Evolutionary conservation across 2,329 filamentous ascomycete species (phyloP).

Genomic region (Clonostachys sp.): DNA sequence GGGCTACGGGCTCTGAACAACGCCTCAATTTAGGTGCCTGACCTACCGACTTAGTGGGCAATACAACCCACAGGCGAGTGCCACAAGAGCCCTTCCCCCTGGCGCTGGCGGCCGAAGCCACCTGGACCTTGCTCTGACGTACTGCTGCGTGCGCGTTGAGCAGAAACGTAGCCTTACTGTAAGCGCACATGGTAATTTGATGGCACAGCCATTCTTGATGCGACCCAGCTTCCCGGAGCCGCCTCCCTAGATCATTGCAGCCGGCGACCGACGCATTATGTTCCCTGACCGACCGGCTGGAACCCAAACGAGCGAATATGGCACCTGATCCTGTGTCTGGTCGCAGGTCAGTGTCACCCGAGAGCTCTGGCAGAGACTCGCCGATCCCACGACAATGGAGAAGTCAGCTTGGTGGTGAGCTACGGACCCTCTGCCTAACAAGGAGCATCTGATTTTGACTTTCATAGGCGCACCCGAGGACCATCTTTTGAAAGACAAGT

Average conservation of each 20-base stretch:
- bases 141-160: too few relatives aligned
- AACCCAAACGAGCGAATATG: slow-evolving; percentile 39
- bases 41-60: too few relatives aligned
- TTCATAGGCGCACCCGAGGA: slow-evolving; percentile 37
- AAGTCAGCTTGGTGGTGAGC: slow-evolving; percentile 65
- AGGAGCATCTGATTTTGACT: slow-evolving; percentile 6
- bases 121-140: too few relatives aligned
- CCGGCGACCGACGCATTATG: slow-evolving; percentile 8
- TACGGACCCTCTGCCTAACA: background rate
- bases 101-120: too few relatives aligned
- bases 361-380: slow-evolving; percentile 78
- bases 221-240: too few relatives aligned
- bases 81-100: too few relatives aligned
- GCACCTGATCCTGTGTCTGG: slow-evolving; percentile 55
- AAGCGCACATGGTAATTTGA: background rate
- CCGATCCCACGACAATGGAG: slow-evolving; percentile 73
- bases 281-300: slow-evolving; percentile 8
- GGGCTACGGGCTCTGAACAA: too few relatives aligned
- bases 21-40: too few relatives aligned
- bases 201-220: too few relatives aligned
- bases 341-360: slow-evolving; percentile 64
- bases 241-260: too few relatives aligned
- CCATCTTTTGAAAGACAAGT: slow-evolving; percentile 54
- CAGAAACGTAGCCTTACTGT: slow-evolving; percentile 15
- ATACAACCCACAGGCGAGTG: too few relatives aligned